A percentile compares a stretch with the other conserved stretches of the same genome.
These are phyloP conservation scores for Corymbia calophylla DNA, from an alignment of 441 rosid genomes.

Conservation along the genomic window DNA sequence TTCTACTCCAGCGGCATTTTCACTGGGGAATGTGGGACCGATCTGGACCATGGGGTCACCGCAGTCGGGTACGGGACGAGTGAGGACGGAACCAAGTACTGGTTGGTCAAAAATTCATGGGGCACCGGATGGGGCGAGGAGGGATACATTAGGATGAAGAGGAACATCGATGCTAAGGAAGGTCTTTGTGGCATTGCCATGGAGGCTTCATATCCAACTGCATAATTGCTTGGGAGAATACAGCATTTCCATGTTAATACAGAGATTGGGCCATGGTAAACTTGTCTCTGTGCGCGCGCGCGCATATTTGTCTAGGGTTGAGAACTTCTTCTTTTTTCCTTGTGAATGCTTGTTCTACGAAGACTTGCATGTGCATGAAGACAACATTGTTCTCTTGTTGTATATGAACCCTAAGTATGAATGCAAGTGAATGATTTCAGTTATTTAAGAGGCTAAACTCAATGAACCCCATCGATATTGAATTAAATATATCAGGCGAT, in stretches of 20 bases:
- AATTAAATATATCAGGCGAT: not conserved
- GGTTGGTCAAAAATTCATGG: not conserved
- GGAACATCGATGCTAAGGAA: not conserved
- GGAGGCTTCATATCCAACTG: not conserved
- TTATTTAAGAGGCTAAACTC: not conserved
- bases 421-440: not conserved
- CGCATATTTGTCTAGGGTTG: not conserved
- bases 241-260: not conserved
- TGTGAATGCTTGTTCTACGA: not conserved
- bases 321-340: not conserved
- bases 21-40: not conserved
- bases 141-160: not conserved
- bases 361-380: not conserved
- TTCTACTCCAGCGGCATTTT: not conserved
- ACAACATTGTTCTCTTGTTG: not conserved
- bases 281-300: not conserved
- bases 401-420: not conserved
- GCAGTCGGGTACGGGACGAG: not conserved
- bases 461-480: not conserved
- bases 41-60: not conserved
- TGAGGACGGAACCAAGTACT: not conserved
- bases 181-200: not conserved
- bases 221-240: not conserved
- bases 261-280: not conserved
- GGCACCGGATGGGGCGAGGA: not conserved